A percentile compares a stretch with the other conserved stretches of the same genome.
These are phyloP conservation scores for Fusarium sublunatum DNA, from an alignment of 2,329 filamentous ascomycete species.

Conservation along the genomic window DNA sequence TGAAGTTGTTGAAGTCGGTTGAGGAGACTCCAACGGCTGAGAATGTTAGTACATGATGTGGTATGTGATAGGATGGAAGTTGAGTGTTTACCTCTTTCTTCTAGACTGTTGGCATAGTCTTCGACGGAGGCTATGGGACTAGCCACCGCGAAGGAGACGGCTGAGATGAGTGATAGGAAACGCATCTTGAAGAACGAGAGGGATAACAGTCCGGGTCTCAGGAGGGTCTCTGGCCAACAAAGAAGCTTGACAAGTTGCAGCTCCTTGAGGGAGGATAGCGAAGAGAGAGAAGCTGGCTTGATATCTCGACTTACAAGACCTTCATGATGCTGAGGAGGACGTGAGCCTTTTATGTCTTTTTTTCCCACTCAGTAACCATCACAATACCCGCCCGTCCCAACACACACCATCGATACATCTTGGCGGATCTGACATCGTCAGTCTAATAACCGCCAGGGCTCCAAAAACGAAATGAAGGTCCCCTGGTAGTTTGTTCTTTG, in stretches of 20 bases:
- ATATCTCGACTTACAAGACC: slow-evolving; percentile 22
- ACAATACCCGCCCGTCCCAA: slow-evolving; percentile 21
- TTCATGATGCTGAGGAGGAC: slow-evolving; percentile 14
- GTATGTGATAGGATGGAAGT: neutral
- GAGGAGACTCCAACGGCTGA: slow-evolving; percentile 17
- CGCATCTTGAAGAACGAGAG: slow-evolving; percentile 37
- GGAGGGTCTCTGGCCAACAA: neutral
- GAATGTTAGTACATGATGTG: neutral
- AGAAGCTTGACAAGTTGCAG: slow-evolving; percentile 5
- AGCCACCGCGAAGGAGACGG: slow-evolving; percentile 44
- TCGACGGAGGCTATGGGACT: slow-evolving; percentile 42
- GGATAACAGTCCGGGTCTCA: neutral
- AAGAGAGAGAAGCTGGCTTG: slow-evolving; percentile 12
- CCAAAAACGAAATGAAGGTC: slow-evolving; percentile 16
- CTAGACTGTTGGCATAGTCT: slow-evolving; percentile 45
- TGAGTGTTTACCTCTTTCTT: slow-evolving; percentile 50
- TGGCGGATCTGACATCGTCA: slow-evolving; percentile 11
- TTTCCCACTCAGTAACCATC: slow-evolving; percentile 9
- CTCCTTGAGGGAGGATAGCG: slow-evolving; percentile 8
- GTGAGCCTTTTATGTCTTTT: slow-evolving; percentile 22
- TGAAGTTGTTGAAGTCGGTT: slow-evolving; percentile 54
- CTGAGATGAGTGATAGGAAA: slow-evolving; percentile 42
- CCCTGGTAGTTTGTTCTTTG: too few relatives aligned
- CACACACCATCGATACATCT: slow-evolving; percentile 15
- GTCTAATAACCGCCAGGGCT: slow-evolving; percentile 20